A percentile compares a stretch with the other conserved stretches of the same genome.
Evolutionary conservation across 441 rosid species (phyloP).

Genomic region (Syzygium malaccense): DNA sequence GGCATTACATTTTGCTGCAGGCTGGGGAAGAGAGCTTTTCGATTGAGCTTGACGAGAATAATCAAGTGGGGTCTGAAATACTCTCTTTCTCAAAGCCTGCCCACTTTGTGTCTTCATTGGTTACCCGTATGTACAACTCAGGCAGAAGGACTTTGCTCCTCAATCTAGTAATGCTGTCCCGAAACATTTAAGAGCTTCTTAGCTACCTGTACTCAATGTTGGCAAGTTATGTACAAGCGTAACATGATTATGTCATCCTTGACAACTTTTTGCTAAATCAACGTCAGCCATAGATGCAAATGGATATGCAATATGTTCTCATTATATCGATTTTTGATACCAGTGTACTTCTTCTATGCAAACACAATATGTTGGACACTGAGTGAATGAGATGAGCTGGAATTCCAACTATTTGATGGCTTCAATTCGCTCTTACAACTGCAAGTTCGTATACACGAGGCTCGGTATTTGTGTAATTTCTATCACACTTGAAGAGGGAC

Average conservation of each 20-base stretch:
- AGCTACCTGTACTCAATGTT: too few species aligned
- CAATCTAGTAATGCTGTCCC: slow-evolving; percentile 56
- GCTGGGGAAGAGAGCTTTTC: slow-evolving; percentile 94
- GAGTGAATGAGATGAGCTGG: not conserved
- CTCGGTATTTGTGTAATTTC: not conserved
- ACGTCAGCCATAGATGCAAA: too few species aligned
- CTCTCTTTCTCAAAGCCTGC: slow-evolving; percentile 84
- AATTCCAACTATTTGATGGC: not conserved
- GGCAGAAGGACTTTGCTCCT: slow-evolving; percentile 67
- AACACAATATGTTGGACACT: not conserved
- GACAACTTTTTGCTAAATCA: too few species aligned
- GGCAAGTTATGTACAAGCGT: too few species aligned
- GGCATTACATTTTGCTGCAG: slow-evolving; percentile 18
- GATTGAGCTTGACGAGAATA: slow-evolving; percentile 68
- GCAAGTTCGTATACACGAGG: not conserved
- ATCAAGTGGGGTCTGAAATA: slow-evolving; percentile 87
- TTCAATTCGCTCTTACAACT: not conserved
- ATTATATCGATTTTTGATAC: too few species aligned
- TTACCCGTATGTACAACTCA: slow-evolving; percentile 60
- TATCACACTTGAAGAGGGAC: not conserved
- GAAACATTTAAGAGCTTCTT: slow-evolving; percentile 25
- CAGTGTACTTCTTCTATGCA: not conserved
- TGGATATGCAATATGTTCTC: too few species aligned
- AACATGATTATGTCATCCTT: too few species aligned
- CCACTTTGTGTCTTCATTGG: slow-evolving; percentile 68